Base-by-base conservation (phyloP, 2,329 filamentous ascomycete genomes). In the Onygena corvina region DNA sequence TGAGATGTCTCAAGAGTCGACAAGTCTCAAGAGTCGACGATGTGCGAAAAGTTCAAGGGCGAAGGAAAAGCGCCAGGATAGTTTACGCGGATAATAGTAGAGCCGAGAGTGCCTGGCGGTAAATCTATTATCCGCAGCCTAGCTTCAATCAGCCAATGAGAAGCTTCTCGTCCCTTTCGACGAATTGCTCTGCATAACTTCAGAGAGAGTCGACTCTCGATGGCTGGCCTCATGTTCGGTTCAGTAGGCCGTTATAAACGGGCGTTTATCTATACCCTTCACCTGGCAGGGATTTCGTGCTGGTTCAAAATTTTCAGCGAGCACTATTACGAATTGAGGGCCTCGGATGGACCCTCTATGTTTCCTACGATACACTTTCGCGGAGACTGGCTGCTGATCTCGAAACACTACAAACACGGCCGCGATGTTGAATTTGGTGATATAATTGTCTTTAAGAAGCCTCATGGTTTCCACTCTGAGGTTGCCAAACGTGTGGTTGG, bases 401-500 rank as follows among this genome's bases (percentile, higher is more conserved):
- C 80, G 52, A 80, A 80, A 57, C 69, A 73, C n/a, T 76, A 83
- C 65, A 77, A 83, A 4, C 73, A 78, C 25, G 90, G 90, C 3
- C 77, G 82, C 18, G 73, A 70, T 9, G 66, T 85, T 29, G 61
- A 68, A 46, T 81, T 94, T n/a, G 92, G 92, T 23, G 92, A 98
- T 66, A 68, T 95, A 8, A 80, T 96, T 45, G 75, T 77, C 20
- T 94, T 85, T 65, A 75, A 78, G 50, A 84, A 89, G 57, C 92
- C 92, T 12, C 72, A 81, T 35, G 76, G 81, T 52, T 66, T 76
- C 9, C 71, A 74, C 5, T 68, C 76, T 18, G 68, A 69, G 51
- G 85, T 80, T 9, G 76, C 88, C 47, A 98, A 98, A 73, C 77
- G 92, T 52, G 79, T 95, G 35, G 61, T 84, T 49, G 84, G 83